These are phyloP conservation scores for Epichloe gansuensis DNA, from an alignment of 2,329 filamentous ascomycete species.

Conservation along the genomic window DNA sequence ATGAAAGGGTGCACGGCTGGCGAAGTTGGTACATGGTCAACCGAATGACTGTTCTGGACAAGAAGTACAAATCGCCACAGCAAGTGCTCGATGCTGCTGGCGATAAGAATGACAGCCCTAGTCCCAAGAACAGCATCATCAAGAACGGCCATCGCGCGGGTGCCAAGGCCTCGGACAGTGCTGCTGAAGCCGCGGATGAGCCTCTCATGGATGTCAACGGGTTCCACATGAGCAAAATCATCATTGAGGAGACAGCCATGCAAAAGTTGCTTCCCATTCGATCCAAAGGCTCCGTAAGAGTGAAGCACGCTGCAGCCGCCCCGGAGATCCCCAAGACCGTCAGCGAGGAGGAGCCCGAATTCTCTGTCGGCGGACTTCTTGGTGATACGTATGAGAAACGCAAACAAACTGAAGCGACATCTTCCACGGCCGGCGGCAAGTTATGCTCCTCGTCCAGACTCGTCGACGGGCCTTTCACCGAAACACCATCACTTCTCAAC, in stretches of 20 bases:
- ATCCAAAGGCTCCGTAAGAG: background rate
- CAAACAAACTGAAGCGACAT: slow-evolving; percentile 23
- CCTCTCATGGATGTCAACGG: slow-evolving; percentile 10
- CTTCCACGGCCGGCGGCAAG: slow-evolving; percentile 20
- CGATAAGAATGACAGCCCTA: background rate
- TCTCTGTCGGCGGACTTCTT: slow-evolving; percentile 40
- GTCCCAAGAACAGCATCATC: slow-evolving; percentile 4
- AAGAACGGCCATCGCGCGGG: background rate
- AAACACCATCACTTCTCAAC: slow-evolving; percentile 46
- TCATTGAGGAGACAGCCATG: background rate
- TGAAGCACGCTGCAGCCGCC: background rate
- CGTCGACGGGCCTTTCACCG: slow-evolving; percentile 34
- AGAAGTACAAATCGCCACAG: slow-evolving; percentile 15
- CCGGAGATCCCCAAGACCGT: background rate
- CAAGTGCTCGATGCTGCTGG: slow-evolving; percentile 3
- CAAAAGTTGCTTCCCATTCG: background rate
- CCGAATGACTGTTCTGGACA: slow-evolving; percentile 43
- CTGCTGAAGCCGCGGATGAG: background rate
- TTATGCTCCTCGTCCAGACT: slow-evolving; percentile 11
- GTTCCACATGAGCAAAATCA: slow-evolving; percentile 8
- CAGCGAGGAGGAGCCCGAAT: slow-evolving; percentile 24
- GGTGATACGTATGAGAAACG: slow-evolving; percentile 37
- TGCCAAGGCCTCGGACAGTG: background rate
- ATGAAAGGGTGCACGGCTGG: slow-evolving; percentile 64
- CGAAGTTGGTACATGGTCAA: slow-evolving; percentile 85